Base-by-base conservation (phyloP, 2,329 filamentous ascomycete species). In the Fusarium guadeloupense region DNA sequence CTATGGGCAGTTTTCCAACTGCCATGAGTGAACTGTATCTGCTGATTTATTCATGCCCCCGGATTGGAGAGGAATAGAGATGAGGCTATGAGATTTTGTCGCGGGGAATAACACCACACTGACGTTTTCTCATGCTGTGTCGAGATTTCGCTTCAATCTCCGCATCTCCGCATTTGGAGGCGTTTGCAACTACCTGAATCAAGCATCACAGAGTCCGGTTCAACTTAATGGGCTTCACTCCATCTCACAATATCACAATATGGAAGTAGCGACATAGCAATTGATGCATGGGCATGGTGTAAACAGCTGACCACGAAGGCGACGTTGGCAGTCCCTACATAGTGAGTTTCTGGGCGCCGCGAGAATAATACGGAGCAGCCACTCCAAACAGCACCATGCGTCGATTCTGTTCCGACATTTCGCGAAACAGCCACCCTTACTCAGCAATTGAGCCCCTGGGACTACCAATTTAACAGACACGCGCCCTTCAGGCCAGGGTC, bases 341-440 rank as follows among this genome's bases (percentile, higher is more conserved):
- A n/a, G n/a, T n/a, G n/a, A n/a, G n/a, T n/a, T n/a, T n/a, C 21
- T 30, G 13, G 10, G 25, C 28, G 21, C 12, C 31, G 31, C 60
- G 60, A 57, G 31, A 58, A 64, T 40, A 38, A 57, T 3, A 20
- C 43, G 60, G 60, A 38, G 16, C 14, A 31, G 35, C 9, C 8
- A 33, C 21, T 51, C n/a, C 17, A 21, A 30, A 39, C 14, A 37
- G 19, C 19, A 25, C 16, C 23, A 5, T 25, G 43, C 59, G 55
- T 21, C 26, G 42, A 57, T 57, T 57, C 34, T 10, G 14, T 52
- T 53, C 55, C 61, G 61, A 30, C 20, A 17, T 49, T 57, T 43
- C 49, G 14, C 61, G 61, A 62, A 4, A 31, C 21, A 34, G 44
- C n/a, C n/a, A n/a, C n/a, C n/a, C n/a, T n/a, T n/a, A n/a, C n/a